These are phyloP conservation scores for Arachnopeziza araneosa DNA, from an alignment of 2,329 filamentous ascomycete species.

Conservation along the genomic window DNA sequence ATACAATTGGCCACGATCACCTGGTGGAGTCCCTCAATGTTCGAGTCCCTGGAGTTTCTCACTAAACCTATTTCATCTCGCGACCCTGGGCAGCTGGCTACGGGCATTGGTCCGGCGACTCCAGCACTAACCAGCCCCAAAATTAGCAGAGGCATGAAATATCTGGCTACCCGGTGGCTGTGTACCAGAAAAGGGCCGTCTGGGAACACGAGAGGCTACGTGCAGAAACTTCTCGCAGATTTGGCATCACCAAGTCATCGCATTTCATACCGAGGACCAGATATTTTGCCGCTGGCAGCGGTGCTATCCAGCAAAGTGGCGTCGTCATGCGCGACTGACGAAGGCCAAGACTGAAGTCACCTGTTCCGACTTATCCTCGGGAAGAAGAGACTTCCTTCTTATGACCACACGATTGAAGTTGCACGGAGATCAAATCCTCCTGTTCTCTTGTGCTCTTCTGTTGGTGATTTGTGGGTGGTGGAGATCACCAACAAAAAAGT, in stretches of 20 bases:
- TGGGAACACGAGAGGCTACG: background rate
- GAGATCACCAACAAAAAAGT: background rate
- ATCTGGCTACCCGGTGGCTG: background rate
- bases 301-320: background rate
- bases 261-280: background rate
- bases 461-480: background rate
- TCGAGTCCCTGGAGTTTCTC: background rate
- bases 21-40: too few relatives aligned
- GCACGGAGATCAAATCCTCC: background rate
- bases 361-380: too few relatives aligned
- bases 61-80: background rate
- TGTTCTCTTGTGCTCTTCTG: too few relatives aligned
- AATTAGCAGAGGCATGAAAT: too few relatives aligned
- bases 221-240: too few relatives aligned
- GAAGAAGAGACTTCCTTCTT: too few relatives aligned
- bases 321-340: too few relatives aligned
- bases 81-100: background rate
- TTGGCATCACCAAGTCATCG: too few relatives aligned
- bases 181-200: background rate
- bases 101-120: background rate
- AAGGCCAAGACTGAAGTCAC: too few relatives aligned
- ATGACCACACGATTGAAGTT: background rate
- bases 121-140: background rate
- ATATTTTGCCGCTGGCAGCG: too few relatives aligned
- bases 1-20: background rate